phyloP scores from a whole-genome alignment of 805 yeast species.

The Saturnispora gosingensis region DNA sequence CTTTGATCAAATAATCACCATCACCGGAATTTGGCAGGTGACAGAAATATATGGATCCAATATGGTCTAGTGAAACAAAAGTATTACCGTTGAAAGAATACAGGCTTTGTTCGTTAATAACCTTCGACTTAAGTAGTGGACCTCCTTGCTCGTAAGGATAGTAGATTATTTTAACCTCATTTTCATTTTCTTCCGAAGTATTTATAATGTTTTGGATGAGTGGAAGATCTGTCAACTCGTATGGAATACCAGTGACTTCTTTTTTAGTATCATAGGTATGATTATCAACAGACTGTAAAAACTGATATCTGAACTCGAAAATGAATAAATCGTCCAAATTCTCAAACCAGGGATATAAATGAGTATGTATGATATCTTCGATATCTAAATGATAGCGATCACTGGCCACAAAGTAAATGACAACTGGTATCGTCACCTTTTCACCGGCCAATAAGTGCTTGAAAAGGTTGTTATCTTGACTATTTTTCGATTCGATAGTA shows the following conservation, averaged over 20 bases:
- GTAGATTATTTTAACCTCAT: slow-evolving; percentile 13
- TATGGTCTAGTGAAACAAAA: slow-evolving; percentile 12
- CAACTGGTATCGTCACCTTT: not conserved
- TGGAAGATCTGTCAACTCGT: slow-evolving; percentile 19
- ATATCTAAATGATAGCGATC: slow-evolving; percentile 14
- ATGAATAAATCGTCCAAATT: slow-evolving; percentile 3
- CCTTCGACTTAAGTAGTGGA: slow-evolving; percentile 12
- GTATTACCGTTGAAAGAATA: slow-evolving; percentile 18
- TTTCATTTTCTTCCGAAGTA: not conserved
- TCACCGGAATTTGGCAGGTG: slow-evolving; percentile 9
- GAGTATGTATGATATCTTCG: slow-evolving; percentile 12
- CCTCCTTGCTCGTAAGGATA: slow-evolving; percentile 22
- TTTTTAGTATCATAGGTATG: not conserved
- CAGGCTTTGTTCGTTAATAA: slow-evolving; percentile 12
- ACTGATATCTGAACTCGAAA: not conserved
- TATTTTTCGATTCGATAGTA: not conserved
- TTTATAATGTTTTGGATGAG: slow-evolving; percentile 10
- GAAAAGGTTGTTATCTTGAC: not conserved
- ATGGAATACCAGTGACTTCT: slow-evolving; percentile 17
- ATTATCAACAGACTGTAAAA: not conserved
- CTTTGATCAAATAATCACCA: slow-evolving; percentile 6
- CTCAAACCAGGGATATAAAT: slow-evolving; percentile 4
- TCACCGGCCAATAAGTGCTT: not conserved
- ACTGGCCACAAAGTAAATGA: slow-evolving; percentile 7
- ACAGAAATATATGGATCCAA: slow-evolving; percentile 25